phyloP scores from a whole-genome alignment of 257 asterid species.

The Jacaranda copaia region DNA sequence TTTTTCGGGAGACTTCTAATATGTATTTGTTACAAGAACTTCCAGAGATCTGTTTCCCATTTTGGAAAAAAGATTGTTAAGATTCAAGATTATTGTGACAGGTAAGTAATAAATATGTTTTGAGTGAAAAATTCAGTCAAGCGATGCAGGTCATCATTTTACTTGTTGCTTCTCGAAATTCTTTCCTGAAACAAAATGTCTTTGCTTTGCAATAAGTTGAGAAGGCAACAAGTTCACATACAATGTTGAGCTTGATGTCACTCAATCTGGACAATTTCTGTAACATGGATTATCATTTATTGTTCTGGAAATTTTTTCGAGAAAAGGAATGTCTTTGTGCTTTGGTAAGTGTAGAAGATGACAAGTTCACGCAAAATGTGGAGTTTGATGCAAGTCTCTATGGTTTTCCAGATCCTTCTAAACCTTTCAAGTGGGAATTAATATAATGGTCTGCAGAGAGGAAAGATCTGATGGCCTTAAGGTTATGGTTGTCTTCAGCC shows the following conservation, averaged over 20 bases:
- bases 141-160: not conserved
- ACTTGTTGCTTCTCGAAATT: not conserved
- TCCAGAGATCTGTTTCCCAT: not conserved
- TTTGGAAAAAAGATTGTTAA: not conserved
- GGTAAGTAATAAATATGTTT: not conserved
- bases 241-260: constrained; percentile 5
- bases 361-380: not conserved
- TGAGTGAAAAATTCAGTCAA: not conserved
- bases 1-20: not conserved
- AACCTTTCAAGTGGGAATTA: not conserved
- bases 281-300: not conserved
- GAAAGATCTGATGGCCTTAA: not conserved
- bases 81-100: not conserved
- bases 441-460: not conserved
- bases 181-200: not conserved
- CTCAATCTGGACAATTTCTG: not conserved
- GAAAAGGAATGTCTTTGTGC: not conserved
- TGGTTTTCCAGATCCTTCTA: not conserved
- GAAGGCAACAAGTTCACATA: not conserved
- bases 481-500: not conserved
- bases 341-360: not conserved
- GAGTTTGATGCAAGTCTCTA: not conserved
- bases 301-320: not conserved
- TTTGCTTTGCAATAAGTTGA: not conserved
- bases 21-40: constrained; percentile 1